Evolutionary conservation across 257 asterid species (phyloP), one percentile per base, ranked within the genome.

Genomic region (Scutellaria minor): DNA sequence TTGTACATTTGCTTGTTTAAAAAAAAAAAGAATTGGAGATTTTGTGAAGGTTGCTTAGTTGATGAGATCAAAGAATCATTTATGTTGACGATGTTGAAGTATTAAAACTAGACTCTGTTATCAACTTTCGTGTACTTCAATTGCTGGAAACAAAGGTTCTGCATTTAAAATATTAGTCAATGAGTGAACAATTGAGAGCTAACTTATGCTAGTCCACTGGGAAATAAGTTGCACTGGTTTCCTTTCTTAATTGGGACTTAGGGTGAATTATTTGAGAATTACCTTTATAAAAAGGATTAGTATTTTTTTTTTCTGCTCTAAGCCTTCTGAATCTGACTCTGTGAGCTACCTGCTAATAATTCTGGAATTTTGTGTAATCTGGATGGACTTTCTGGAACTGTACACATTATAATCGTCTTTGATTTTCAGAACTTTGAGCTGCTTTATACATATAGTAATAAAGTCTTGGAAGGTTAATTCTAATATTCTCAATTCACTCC

Each of bases 321-420:
- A n/a, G 58, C 47, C 45, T n/a, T 54, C 41, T 74, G 72, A 31
- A 50, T 48, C 44, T 9, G 66, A 37, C 18, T 59, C 15, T 48
- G 53, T 27, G 9, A 6, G 31, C 10, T 9, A 64, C 15, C 70
- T 31, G 5, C 67, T 42, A 59, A 6, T 14, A 22, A 14, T 64
- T 48, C n/a, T 55, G 7, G 42, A 10, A 46, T 22, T 10, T 22
- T 22, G 22, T 20, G 15, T 6, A 40, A 27, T 48, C 10, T 12
- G 6, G 18, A 58, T 48, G 22, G 14, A 39, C 31, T 20, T 5
- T 47, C 65, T 39, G 9, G 9, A 22, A 51, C 15, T 6, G 18
- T 39, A 35, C 27, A 7, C 12, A 20, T 45, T 4, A 24, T 24
- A 52, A 45, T 50, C 2, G 11, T 0, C 35, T 47, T 46, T 31